Evolutionary conservation across 2,329 filamentous ascomycete species (phyloP).

Genomic region (Nemania sp.): DNA sequence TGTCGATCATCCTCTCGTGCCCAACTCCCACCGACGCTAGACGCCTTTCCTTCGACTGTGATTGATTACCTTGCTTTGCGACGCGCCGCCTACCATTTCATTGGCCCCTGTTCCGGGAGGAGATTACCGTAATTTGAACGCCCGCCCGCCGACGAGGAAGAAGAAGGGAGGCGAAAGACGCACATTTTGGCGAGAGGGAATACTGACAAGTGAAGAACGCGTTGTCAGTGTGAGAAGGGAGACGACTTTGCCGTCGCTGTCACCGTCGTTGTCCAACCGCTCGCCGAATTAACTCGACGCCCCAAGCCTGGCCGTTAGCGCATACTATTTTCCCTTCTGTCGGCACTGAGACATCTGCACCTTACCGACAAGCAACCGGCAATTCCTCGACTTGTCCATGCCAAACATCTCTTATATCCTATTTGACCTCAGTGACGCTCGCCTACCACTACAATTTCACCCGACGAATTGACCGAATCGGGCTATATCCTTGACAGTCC

Average conservation of each 20-base stretch:
- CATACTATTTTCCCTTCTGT: neutral
- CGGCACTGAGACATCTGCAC: constrained; percentile 1
- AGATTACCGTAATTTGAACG: constrained; percentile 16
- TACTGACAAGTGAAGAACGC: constrained; percentile 2
- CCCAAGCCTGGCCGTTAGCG: neutral
- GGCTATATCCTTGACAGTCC: constrained; percentile 31
- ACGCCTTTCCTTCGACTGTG: constrained; percentile 15
- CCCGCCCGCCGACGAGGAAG: neutral
- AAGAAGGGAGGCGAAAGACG: constrained; percentile 5
- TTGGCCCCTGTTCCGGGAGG: constrained; percentile 16
- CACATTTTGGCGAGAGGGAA: neutral
- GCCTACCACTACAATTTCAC: neutral
- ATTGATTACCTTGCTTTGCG: constrained; percentile 20
- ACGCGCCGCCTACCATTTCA: constrained; percentile 13
- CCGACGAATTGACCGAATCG: constrained; percentile 16
- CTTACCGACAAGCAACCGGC: constrained; percentile 4
- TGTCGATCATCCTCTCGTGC: constrained; percentile 20
- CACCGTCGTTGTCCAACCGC: no score
- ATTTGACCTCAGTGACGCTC: neutral
- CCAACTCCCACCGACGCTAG: constrained; percentile 10
- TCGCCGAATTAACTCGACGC: neutral
- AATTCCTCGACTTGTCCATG: neutral
- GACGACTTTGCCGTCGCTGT: neutral
- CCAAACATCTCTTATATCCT: neutral
- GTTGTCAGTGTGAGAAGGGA: neutral